Evolutionary conservation across 495 filamentous ascomycete genomes (phyloP).

Genomic region (Penicillium dipodomyicola): DNA sequence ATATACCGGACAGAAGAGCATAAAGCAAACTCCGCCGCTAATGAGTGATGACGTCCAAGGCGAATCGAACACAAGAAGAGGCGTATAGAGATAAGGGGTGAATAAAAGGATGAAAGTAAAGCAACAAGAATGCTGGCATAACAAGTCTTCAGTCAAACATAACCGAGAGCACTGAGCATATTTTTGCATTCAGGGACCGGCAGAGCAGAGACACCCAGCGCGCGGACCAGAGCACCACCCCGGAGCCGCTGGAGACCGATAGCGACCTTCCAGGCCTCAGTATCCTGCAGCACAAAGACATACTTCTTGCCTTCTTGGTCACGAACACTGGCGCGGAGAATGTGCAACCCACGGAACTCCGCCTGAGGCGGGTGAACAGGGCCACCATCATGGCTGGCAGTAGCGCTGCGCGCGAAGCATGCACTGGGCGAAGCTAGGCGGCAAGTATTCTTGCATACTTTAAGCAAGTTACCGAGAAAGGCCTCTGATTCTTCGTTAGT

Average conservation of each 20-base stretch:
- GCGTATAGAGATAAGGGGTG: slow-evolving; percentile 3
- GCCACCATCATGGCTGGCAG: slow-evolving; percentile 15
- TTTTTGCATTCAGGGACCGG: slow-evolving; percentile 56
- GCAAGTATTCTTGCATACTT: slow-evolving; percentile 62
- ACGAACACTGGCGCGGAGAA: slow-evolving; percentile 76
- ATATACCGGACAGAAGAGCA: slow-evolving; percentile 26
- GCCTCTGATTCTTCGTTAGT: slow-evolving; percentile 62
- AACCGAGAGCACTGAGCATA: slow-evolving; percentile 62
- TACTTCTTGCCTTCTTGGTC: slow-evolving; percentile 82
- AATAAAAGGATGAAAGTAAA: slow-evolving; percentile 9
- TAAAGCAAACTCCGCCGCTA: slow-evolving; percentile 36
- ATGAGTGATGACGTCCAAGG: slow-evolving; percentile 19
- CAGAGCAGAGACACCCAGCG: slow-evolving; percentile 63
- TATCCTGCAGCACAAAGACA: slow-evolving; percentile 76
- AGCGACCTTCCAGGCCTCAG: slow-evolving; percentile 91
- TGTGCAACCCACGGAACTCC: slow-evolving; percentile 63
- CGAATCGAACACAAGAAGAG: slow-evolving; percentile 9
- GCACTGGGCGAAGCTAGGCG: slow-evolving; percentile 44
- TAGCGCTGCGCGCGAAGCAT: slow-evolving; percentile 27
- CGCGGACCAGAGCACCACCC: slow-evolving; percentile 65
- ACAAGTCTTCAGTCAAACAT: slow-evolving; percentile 34
- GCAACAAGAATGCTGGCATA: slow-evolving; percentile 2
- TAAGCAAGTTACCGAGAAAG: slow-evolving; percentile 56
- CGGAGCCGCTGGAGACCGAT: slow-evolving; percentile 73
- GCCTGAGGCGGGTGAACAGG: slow-evolving; percentile 29